phyloP scores from a whole-genome alignment of 176 grass and related monocot species.

The Triticum timopheevii region DNA sequence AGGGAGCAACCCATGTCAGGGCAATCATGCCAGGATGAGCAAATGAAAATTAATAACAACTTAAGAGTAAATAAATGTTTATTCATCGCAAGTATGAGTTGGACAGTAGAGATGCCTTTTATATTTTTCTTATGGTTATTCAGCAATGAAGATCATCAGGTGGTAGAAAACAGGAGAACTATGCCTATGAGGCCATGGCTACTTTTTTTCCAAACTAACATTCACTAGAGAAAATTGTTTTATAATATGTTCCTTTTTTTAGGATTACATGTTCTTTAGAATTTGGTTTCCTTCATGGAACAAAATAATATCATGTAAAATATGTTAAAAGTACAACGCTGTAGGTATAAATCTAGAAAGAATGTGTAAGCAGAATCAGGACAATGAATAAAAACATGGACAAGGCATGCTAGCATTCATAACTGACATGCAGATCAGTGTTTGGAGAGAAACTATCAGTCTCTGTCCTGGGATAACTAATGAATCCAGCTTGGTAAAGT shows the following conservation, averaged over 20 bases:
- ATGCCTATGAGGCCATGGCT: neutral
- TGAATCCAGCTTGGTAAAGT: constrained; percentile 88
- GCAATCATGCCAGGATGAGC: neutral
- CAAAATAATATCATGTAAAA: constrained; percentile 18
- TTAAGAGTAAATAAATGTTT: constrained; percentile 6
- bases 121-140: constrained; percentile 19
- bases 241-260: constrained; percentile 12
- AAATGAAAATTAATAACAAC: constrained; percentile 11
- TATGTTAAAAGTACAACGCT: neutral
- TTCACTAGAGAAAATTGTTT: neutral
- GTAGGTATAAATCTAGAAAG: neutral
- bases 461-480: constrained; percentile 98
- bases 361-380: constrained; percentile 2
- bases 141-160: constrained; percentile 2
- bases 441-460: constrained; percentile 94
- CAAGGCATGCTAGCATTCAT: neutral
- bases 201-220: neutral
- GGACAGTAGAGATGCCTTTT: neutral
- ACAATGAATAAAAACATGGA: constrained; percentile 25
- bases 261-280: constrained; percentile 9
- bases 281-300: neutral
- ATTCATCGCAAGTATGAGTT: neutral
- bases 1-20: constrained; percentile 24
- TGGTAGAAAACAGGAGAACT: constrained; percentile 1
- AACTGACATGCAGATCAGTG: constrained; percentile 82